Conservation (phyloP, 108 stramenopile genomes). For the Epithemia pelagica region DNA sequence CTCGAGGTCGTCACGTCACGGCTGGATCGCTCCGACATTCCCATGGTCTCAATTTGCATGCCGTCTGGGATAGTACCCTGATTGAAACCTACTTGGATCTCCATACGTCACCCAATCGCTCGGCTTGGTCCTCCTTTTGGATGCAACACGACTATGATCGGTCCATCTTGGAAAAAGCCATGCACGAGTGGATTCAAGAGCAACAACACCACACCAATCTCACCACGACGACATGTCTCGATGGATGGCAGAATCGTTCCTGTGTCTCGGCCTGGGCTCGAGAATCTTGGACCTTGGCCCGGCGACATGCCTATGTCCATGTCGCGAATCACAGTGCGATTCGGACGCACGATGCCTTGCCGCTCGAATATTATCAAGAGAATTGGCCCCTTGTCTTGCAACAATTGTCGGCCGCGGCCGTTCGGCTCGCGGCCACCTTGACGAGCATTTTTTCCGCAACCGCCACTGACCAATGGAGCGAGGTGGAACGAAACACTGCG, state of each 20-base stretch:
- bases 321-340: constrained; percentile 23
- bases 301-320: constrained; percentile 40
- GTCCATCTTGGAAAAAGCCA: constrained; percentile 20
- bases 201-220: too few species aligned
- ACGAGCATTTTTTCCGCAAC: too few species aligned
- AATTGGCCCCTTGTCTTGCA: constrained; percentile 31
- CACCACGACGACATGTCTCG: neutral
- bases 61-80: constrained; percentile 58
- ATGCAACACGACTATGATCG: neutral
- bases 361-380: constrained; percentile 38
- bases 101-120: neutral
- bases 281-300: constrained; percentile 34
- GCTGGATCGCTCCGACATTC: neutral
- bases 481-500: too few species aligned
- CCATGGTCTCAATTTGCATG: constrained; percentile 38
- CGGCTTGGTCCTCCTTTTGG: neutral
- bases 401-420: constrained; percentile 31
- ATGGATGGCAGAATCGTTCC: constrained; percentile 5
- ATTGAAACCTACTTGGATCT: constrained; percentile 31
- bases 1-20: neutral
- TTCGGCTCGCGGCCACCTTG: constrained; percentile 41
- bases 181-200: constrained; percentile 11
- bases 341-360: constrained; percentile 19
- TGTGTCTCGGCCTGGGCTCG: constrained; percentile 37
- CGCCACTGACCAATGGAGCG: too few species aligned